These are phyloP conservation scores for Teratosphaeria pseudoeucalypti DNA, from an alignment of 2,329 filamentous ascomycete genomes.

Conservation along the genomic window DNA sequence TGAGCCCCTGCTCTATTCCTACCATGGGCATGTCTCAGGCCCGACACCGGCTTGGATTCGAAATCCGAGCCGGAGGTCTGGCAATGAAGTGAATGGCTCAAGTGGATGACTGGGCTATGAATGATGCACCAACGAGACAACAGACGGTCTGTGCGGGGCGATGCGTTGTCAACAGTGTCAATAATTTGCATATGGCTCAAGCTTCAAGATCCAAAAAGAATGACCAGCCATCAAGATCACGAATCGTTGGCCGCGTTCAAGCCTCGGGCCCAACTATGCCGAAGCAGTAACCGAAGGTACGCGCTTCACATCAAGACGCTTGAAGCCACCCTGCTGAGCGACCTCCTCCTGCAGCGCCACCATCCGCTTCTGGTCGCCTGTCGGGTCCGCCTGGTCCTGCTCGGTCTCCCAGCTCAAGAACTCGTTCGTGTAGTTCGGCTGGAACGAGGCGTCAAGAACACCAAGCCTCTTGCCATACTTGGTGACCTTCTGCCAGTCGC, in stretches of 20 bases:
- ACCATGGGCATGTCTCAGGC: not conserved
- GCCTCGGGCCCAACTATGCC: not conserved
- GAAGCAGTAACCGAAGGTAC: not conserved
- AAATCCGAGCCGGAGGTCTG: not conserved
- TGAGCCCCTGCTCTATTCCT: not conserved
- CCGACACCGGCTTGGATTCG: not conserved
- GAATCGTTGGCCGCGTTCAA: not conserved
- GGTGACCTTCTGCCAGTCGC: conserved; percentile 71
- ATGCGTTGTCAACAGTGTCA: not conserved
- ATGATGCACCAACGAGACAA: not conserved
- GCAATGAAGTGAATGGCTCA: not conserved
- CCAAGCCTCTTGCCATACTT: conserved; percentile 64
- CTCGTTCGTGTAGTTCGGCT: conserved; percentile 58
- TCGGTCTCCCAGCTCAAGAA: conserved; percentile 58
- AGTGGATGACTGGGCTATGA: not conserved
- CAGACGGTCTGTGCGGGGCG: not conserved
- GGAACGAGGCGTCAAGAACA: conserved; percentile 53
- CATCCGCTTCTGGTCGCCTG: conserved; percentile 67
- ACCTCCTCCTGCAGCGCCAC: conserved; percentile 57
- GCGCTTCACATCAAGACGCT: conserved; percentile 31
- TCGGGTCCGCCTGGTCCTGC: conserved; percentile 55
- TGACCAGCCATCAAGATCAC: not conserved
- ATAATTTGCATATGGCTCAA: not conserved
- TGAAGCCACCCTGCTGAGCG: conserved; percentile 55
- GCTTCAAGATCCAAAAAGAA: not conserved